Conservation (phyloP, 306 rosid genomes). For the Acacia crassicarpa region DNA sequence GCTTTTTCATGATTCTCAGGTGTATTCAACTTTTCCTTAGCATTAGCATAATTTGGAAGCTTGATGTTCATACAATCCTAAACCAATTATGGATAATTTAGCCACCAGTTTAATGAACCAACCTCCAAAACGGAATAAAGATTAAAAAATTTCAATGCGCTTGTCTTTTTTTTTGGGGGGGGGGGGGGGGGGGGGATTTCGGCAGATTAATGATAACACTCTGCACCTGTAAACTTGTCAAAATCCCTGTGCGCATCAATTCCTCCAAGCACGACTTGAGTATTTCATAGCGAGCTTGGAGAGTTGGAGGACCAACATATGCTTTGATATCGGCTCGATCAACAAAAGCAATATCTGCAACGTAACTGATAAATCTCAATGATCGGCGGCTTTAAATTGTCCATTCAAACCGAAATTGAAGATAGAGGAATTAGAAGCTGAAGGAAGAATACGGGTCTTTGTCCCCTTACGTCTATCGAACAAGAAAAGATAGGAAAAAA, state of each 20-base stretch:
- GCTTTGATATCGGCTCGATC: constrained; percentile 99
- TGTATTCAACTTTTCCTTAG: constrained; percentile 56
- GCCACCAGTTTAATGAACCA: constrained; percentile 29
- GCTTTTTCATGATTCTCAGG: constrained; percentile 46
- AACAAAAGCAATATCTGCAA: constrained; percentile 92
- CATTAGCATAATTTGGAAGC: constrained; percentile 63
- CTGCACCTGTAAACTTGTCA: constrained; percentile 61
- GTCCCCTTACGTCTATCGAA: not conserved
- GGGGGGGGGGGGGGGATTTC: not conserved
- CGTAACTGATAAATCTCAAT: constrained; percentile 28
- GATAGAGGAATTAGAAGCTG: constrained; percentile 17
- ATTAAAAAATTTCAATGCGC: not conserved
- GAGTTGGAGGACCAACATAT: constrained; percentile 96
- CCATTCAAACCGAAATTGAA: constrained; percentile 18
- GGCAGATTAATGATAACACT: constrained; percentile 22
- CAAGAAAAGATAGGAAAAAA: not conserved
- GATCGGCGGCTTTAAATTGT: constrained; percentile 30
- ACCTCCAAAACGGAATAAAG: constrained; percentile 6
- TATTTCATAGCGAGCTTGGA: constrained; percentile 93
- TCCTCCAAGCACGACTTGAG: constrained; percentile 86
- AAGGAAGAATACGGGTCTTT: not conserved
- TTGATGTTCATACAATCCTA: constrained; percentile 51
- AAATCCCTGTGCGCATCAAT: constrained; percentile 66
- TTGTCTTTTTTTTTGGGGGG: not conserved
- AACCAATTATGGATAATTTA: constrained; percentile 33